Evolutionary conservation across 129 eudicot genomes (phyloP).

Genomic region (Ambrosia artemisiifolia): DNA sequence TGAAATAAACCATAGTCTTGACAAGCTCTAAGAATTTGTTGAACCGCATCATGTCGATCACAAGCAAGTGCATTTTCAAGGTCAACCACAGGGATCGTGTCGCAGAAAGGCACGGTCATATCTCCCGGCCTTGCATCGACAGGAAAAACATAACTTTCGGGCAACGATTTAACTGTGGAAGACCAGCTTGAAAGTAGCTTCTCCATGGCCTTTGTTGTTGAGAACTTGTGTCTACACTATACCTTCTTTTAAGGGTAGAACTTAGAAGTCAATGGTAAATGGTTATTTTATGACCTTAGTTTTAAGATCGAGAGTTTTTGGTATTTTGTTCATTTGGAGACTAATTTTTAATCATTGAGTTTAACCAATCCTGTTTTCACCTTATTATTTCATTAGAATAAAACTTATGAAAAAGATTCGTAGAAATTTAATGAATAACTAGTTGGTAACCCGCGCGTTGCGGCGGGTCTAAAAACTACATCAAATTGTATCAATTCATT

Average conservation of each 20-base stretch:
- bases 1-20: constrained; percentile 64
- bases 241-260: not conserved
- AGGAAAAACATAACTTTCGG: constrained; percentile 37
- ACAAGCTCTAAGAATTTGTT: constrained; percentile 44
- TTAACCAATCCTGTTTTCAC: no score
- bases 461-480: no score
- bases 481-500: no score
- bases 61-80: constrained; percentile 13
- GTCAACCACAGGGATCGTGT: constrained; percentile 31
- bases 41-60: constrained; percentile 26
- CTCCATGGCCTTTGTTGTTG: constrained; percentile 28
- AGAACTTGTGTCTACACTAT: not conserved
- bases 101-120: constrained; percentile 19
- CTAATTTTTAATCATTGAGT: no score
- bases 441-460: no score
- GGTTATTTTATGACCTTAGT: not conserved
- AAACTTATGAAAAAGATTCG: no score
- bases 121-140: constrained; percentile 33
- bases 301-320: not conserved
- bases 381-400: no score
- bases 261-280: constrained; percentile 10
- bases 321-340: not conserved
- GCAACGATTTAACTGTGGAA: constrained; percentile 24
- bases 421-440: no score
- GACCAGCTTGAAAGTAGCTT: constrained; percentile 43